Evolutionary conservation across 768 basidiomycete genomes (phyloP), one percentile per base, ranked within the genome.

Genomic region (Hydnum rufescens): DNA sequence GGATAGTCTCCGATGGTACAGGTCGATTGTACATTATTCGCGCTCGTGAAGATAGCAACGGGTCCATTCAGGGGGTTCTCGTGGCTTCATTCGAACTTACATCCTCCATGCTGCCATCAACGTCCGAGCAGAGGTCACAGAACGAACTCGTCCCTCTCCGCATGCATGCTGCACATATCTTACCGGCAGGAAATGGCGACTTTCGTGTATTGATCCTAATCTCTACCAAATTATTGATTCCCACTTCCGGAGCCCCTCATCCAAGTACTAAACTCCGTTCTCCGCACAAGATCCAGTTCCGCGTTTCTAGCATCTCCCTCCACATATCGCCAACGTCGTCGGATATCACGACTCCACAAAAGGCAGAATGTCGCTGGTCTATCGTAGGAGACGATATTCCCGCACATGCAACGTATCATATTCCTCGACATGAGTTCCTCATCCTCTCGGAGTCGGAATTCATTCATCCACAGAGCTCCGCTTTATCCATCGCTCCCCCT

Each of bases 1-100:
- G 74, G 34, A 66, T 83, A 32, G 70, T 80, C 49, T 69, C 81
- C 19, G 84, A 89, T 59, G 86, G 86, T 5, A 65, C 68, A 57
- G 82, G 83, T n/a, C 60, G 67, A 18, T 63, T 87, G 29, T 82
- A 84, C 56, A 47, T 66, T 77, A n/a, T n/a, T n/a, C n/a, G n/a
- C n/a, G n/a, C n/a, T n/a, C 13, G 65, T 88, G 42, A 44, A 42
- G 18, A 31, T 46, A 25, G 42, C 16, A n/a, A 28, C 42, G 16
- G 44, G 16, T 26, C 39, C 26, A 22, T 55, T 22, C 39, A 51
- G 13, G 32, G 43, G 29, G 13, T 39, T 39, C 36, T 39, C 36
- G 18, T n/a, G 32, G 19, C 8, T 44, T 19, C n/a, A 23, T 16
- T 53, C 51, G 36, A 46, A 55, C 39, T 53, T 56, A 28, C 31